Evolutionary conservation across 1,139 yeast species (phyloP), one percentile per base, ranked within the genome.

Genomic region (Zygoascus meyerae): DNA sequence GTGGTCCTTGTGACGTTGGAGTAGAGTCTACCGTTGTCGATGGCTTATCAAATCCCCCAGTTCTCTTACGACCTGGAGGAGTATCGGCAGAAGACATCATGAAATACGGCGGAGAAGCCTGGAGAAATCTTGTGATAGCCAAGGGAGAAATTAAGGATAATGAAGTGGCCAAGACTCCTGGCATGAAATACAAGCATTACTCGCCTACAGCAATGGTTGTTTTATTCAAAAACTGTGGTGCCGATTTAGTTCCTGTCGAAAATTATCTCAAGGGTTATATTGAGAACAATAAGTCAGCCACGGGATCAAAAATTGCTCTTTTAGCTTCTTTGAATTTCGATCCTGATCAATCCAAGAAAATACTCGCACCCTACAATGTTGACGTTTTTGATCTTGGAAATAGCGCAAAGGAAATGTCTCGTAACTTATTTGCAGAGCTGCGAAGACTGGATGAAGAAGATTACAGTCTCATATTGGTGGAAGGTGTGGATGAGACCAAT

Each of bases 171-270:
- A 76, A 85, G 55, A 92, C 98, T 0, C 98, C 98, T 0, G 98
- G 98, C 0, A 92, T 92, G 98, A 92, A 92, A 62, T 92, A 92
- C 63, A 81, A 86, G 56, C 98, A 92, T 64, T 92, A 92, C 65
- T 86, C 97, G 0, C 98, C 98, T 1, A 75, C 76, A 2, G 96
- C 97, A 0, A 79, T 77, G 50, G 97, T 92, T 5, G 72, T 85
- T 0, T 65, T 90, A n/a, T 80, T 87, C 53, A 67, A 73, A 10
- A 74, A 70, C 36, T 72, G 78, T 54, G 73, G 71, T 0, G 72
- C 77, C 52, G 81, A 82, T 0, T 47, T 50, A 0, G 71, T 44
- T 5, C 51, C 77, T 0, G 53, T 57, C 9, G n/a, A 41, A 4
- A 42, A 49, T n/a, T 53, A 50, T 62, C 56, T 46, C 34, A 57